Conservation (phyloP, 2,329 filamentous ascomycete species). For the Aurifilum marmelostoma region DNA sequence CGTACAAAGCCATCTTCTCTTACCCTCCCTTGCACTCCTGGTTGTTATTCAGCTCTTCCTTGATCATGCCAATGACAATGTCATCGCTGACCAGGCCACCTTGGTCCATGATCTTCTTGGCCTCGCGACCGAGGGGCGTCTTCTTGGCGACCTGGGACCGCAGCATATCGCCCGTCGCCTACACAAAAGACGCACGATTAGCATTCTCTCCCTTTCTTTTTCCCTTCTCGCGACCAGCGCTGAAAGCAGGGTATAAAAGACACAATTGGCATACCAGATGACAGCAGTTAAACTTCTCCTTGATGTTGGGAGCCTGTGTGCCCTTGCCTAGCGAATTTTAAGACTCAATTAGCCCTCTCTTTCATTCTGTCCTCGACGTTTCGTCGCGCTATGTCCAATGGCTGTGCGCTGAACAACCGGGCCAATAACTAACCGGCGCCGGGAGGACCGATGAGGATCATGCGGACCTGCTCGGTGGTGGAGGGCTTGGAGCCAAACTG, state of each 20-base stretch:
- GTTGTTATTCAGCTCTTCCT: conserved; percentile 93
- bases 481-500: conserved; percentile 59
- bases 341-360: conserved; percentile 30
- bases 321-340: conserved; percentile 75
- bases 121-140: conserved; percentile 89
- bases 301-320: conserved; percentile 96
- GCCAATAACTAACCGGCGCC: conserved; percentile 72
- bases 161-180: conserved; percentile 99
- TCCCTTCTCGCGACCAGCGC: background rate
- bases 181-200: conserved; percentile 19
- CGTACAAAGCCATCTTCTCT: conserved; percentile 33
- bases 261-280: conserved; percentile 73
- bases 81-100: conserved; percentile 97
- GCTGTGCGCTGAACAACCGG: background rate
- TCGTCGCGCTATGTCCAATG: background rate
- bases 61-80: conserved; percentile 99
- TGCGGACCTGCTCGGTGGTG: conserved; percentile 74
- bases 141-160: conserved; percentile 98
- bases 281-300: conserved; percentile 97
- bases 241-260: background rate
- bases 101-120: conserved; percentile 99
- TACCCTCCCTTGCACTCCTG: conserved; percentile 96
- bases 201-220: background rate
- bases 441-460: conserved; percentile 97
- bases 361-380: conserved; percentile 6